These are phyloP conservation scores for Melanopsichium pennsylvanicum DNA, from an alignment of 1,284 basidiomycete genomes.

Conservation along the genomic window DNA sequence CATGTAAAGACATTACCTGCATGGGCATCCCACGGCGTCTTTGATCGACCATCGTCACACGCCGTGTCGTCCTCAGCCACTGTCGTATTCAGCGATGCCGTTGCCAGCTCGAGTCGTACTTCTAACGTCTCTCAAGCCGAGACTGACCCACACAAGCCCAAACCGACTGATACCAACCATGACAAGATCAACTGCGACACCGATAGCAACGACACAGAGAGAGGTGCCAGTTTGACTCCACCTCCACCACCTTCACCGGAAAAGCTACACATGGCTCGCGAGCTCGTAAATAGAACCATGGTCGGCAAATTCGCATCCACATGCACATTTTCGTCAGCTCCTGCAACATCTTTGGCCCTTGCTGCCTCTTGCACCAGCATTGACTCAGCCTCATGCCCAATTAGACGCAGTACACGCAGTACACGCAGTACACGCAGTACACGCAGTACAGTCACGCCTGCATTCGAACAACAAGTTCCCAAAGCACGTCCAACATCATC, in stretches of 20 bases:
- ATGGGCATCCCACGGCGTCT: slow-evolving; percentile 13
- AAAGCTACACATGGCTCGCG: slow-evolving; percentile 29
- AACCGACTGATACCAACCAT: neutral
- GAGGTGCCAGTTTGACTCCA: slow-evolving; percentile 29
- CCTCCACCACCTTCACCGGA: slow-evolving; percentile 25
- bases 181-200: neutral
- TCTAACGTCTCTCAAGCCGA: neutral
- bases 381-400: neutral
- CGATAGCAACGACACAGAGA: slow-evolving; percentile 1
- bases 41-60: slow-evolving; percentile 14
- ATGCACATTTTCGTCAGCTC: neutral
- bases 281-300: slow-evolving; percentile 32
- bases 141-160: neutral
- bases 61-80: slow-evolving; percentile 7
- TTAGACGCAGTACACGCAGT: no score
- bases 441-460: slow-evolving; percentile 18
- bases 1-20: slow-evolving; percentile 10
- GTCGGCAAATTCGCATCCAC: slow-evolving; percentile 5
- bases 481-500: neutral
- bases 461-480: slow-evolving; percentile 10
- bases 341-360: neutral
- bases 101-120: neutral
- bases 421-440: slow-evolving; percentile 4
- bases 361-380: neutral
- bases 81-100: neutral